A percentile compares a stretch with the other conserved stretches of the same genome.
phyloP scores from a whole-genome alignment of 257 asterid genomes.

The Jasminum sambac region DNA sequence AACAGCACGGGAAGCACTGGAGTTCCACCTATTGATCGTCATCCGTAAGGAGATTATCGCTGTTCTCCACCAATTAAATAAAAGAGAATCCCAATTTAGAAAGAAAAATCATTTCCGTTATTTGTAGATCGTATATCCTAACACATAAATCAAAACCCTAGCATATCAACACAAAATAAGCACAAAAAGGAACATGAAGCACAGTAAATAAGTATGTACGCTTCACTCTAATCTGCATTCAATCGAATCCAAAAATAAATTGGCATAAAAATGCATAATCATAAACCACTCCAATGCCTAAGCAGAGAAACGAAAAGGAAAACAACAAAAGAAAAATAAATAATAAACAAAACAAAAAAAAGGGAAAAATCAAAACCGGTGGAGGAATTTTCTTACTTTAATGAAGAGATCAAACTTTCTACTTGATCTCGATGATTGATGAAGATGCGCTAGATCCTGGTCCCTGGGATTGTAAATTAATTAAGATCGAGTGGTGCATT shows the following conservation, averaged over 20 bases:
- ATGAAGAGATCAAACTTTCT: neutral
- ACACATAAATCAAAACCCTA: slow-evolving; percentile 7
- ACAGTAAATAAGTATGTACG: neutral
- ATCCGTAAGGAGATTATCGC: neutral
- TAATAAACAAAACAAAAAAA: neutral
- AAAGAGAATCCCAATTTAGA: slow-evolving; percentile 9
- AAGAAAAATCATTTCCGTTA: neutral
- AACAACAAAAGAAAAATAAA: no score
- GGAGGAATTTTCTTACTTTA: neutral
- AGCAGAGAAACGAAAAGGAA: neutral
- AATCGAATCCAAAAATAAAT: neutral
- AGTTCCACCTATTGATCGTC: neutral
- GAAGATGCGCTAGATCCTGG: neutral
- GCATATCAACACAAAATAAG: slow-evolving; percentile 6
- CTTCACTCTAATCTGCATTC: neutral
- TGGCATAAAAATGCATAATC: neutral
- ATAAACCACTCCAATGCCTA: neutral
- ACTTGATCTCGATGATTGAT: neutral
- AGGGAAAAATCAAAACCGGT: neutral
- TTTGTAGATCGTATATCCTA: neutral
- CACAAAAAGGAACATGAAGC: neutral
- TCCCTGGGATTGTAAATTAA: neutral
- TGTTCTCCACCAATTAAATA: neutral
- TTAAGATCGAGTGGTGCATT: neutral
- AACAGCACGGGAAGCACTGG: neutral